phyloP scores from a whole-genome alignment of 225 moss, liverwort and hornwort genomes.

The Polytrichum commune region DNA sequence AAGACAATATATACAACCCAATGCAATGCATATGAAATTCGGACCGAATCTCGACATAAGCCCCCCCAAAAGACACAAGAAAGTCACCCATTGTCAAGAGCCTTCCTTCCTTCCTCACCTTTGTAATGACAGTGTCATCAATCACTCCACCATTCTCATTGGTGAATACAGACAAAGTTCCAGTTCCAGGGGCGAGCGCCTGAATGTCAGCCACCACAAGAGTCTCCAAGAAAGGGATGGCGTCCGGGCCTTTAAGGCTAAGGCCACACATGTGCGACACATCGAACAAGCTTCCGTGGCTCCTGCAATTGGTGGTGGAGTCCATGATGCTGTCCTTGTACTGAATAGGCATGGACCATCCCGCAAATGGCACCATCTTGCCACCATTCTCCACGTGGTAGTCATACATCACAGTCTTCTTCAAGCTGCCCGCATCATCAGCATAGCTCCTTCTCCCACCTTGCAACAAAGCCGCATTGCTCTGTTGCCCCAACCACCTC shows the following conservation, averaged over 20 bases:
- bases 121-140: slow-evolving; percentile 93
- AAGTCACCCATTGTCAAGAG: too few species aligned
- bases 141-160: slow-evolving; percentile 93
- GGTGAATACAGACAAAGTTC: slow-evolving; percentile 84
- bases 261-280: slow-evolving; percentile 98
- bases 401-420: slow-evolving; percentile 86
- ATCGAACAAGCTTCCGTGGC: slow-evolving; percentile 82
- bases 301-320: slow-evolving; percentile 81
- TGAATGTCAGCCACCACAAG: slow-evolving; percentile 93
- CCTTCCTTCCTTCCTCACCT: slow-evolving; percentile 31
- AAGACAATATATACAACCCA: too few species aligned
- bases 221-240: slow-evolving; percentile 80
- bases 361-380: slow-evolving; percentile 98
- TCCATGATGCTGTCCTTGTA: slow-evolving; percentile 99
- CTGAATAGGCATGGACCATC: slow-evolving; percentile 98
- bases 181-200: slow-evolving; percentile 64
- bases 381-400: slow-evolving; percentile 92
- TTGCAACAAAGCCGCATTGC: slow-evolving; percentile 18
- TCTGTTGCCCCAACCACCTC: slow-evolving; percentile 30
- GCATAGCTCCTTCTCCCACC: slow-evolving; percentile 46
- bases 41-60: too few species aligned
- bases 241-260: slow-evolving; percentile 84
- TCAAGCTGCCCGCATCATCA: slow-evolving; percentile 44
- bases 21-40: too few species aligned
- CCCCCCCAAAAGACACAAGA: too few species aligned